A percentile compares a stretch with the other conserved stretches of the same genome.
Conservation (phyloP, 2,329 filamentous ascomycete species). For the Aureobasidium vineae region DNA sequence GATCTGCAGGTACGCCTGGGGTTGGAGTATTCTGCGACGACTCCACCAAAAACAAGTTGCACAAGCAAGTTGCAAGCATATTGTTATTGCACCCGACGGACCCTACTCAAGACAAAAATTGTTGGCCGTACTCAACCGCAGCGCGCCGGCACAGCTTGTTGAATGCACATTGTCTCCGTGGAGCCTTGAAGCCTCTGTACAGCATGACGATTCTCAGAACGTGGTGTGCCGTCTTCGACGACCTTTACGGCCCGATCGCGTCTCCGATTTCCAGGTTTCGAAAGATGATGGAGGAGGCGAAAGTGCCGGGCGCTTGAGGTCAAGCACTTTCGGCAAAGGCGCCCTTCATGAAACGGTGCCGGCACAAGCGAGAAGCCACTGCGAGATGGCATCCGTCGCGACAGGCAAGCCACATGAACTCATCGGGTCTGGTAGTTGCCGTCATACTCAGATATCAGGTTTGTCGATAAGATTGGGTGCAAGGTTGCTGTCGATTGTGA, state of each 20-base stretch:
- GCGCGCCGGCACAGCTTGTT: not conserved
- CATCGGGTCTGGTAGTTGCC: not conserved
- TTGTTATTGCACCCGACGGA: not conserved
- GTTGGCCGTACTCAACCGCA: not conserved
- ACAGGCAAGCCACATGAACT: not conserved
- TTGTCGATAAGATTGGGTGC: not conserved
- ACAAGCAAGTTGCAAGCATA: not conserved
- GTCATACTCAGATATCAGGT: not conserved
- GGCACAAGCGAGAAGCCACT: not conserved
- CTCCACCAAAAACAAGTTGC: not conserved
- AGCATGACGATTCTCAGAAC: not conserved
- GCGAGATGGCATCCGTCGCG: not conserved
- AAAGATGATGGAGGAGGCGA: not conserved
- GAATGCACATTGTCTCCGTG: not conserved
- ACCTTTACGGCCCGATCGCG: not conserved
- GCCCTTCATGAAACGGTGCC: constrained; percentile 10
- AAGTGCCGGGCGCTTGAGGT: not conserved
- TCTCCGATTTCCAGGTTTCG: constrained; percentile 9
- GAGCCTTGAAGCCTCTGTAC: not conserved
- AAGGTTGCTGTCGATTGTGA: not conserved
- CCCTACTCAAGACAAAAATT: not conserved
- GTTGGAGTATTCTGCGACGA: not conserved
- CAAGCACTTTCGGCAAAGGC: constrained; percentile 1
- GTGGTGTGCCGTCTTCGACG: not conserved
- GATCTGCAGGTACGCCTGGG: constrained; percentile 18